phyloP scores from a whole-genome alignment of 495 filamentous ascomycete species.

The Cryomyces minteri region DNA sequence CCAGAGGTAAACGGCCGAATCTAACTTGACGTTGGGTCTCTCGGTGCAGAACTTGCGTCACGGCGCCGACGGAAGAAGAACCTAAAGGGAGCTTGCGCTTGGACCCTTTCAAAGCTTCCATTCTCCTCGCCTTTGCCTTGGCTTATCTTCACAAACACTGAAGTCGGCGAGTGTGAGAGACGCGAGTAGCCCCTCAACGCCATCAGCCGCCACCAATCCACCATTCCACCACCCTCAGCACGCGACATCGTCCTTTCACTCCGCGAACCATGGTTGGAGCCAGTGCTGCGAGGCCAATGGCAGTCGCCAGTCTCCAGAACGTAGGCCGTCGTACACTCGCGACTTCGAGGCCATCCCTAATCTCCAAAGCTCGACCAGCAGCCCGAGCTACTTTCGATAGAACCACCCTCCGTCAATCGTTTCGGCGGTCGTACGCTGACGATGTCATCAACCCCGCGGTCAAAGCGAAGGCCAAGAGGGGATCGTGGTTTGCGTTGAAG shows the following conservation, averaged over 20 bases:
- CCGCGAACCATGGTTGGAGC: slow-evolving; percentile 4
- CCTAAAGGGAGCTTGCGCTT: too few relatives aligned
- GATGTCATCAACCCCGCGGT: slow-evolving; percentile 2
- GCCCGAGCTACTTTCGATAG: background rate
- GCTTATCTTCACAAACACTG: too few relatives aligned
- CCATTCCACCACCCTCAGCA: too few relatives aligned
- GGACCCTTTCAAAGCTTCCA: too few relatives aligned
- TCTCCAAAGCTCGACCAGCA: background rate
- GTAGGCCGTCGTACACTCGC: slow-evolving; percentile 3
- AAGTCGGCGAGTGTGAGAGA: too few relatives aligned
- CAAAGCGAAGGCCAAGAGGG: slow-evolving; percentile 17
- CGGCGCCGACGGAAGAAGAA: too few relatives aligned
- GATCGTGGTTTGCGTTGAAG: slow-evolving; percentile 26
- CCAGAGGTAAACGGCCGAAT: too few relatives aligned
- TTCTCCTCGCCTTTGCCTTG: too few relatives aligned
- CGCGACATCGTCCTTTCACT: background rate
- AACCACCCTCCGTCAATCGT: slow-evolving; percentile 4
- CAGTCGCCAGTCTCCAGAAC: slow-evolving; percentile 1
- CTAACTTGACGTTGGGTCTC: too few relatives aligned
- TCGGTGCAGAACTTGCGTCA: too few relatives aligned
- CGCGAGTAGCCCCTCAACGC: too few relatives aligned
- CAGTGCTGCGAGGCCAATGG: slow-evolving; percentile 7
- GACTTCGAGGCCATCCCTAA: slow-evolving; percentile 1
- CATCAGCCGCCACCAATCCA: too few relatives aligned
- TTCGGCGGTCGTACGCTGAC: slow-evolving; percentile 9